Conservation (phyloP, 2,329 filamentous ascomycete species). For the Pseudophaeomoniella oleicola region DNA sequence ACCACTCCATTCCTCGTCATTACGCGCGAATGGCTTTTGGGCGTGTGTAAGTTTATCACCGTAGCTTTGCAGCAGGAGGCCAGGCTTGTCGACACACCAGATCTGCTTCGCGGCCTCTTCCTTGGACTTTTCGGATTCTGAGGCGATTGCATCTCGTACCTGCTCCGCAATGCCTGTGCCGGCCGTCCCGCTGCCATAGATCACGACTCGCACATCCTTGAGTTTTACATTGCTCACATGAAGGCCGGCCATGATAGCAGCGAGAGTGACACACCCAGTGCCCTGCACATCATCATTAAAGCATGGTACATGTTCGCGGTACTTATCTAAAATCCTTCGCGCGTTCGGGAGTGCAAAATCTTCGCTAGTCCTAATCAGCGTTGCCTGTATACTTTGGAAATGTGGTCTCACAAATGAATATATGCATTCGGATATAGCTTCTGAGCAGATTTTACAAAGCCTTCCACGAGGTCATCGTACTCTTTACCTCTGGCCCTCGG, state of each 20-base stretch:
- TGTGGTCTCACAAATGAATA: constrained; percentile 52
- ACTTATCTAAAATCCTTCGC: constrained; percentile 59
- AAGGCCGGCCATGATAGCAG: constrained; percentile 63
- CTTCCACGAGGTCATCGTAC: constrained; percentile 66
- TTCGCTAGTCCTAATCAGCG: constrained; percentile 30
- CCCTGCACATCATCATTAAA: constrained; percentile 91
- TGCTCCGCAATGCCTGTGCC: constrained; percentile 80
- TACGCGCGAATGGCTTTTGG: constrained; percentile 52
- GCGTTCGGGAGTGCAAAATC: constrained; percentile 74
- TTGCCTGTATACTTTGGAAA: constrained; percentile 1
- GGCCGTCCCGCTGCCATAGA: constrained; percentile 71
- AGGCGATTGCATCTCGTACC: constrained; percentile 61
- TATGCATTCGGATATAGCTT: constrained; percentile 65
- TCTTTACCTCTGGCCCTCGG: constrained; percentile 52
- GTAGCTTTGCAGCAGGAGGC: constrained; percentile 53
- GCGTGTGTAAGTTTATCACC: constrained; percentile 48
- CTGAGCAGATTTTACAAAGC: constrained; percentile 53
- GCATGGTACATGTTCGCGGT: constrained; percentile 58
- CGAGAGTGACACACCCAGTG: constrained; percentile 74
- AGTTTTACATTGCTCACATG: constrained; percentile 54
- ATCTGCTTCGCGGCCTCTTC: constrained; percentile 69
- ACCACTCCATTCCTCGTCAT: constrained; percentile 44
- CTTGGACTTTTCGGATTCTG: constrained; percentile 50
- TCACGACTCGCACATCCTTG: constrained; percentile 52
- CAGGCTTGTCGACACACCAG: constrained; percentile 72